Conservation (phyloP, 352 stramenopile species). For the Pythium rhizo-oryzae region DNA sequence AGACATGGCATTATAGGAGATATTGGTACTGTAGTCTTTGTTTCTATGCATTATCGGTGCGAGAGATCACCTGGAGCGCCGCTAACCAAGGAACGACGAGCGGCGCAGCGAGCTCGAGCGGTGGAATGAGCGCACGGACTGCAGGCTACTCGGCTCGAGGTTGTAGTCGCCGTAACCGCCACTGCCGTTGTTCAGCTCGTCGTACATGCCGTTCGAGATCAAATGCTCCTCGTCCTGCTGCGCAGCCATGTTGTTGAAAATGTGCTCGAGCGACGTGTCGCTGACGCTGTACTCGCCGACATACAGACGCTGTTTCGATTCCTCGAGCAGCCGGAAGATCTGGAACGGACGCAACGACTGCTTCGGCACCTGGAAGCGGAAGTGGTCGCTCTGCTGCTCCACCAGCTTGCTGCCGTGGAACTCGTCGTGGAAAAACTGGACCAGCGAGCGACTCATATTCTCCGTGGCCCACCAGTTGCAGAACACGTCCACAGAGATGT, state of each 20-base stretch:
- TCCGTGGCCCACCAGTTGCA: slow-evolving; percentile 62
- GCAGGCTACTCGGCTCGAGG: slow-evolving; percentile 37
- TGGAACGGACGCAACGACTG: slow-evolving; percentile 43
- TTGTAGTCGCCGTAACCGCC: slow-evolving; percentile 6
- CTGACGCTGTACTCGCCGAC: slow-evolving; percentile 88
- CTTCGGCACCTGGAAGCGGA: slow-evolving; percentile 76
- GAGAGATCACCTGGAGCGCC: too few relatives aligned
- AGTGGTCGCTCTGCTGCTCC: slow-evolving; percentile 67
- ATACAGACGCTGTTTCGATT: slow-evolving; percentile 46
- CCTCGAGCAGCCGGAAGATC: slow-evolving; percentile 79
- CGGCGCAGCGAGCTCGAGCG: slow-evolving; percentile 35
- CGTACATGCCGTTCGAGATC: slow-evolving; percentile 45
- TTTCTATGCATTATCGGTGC: too few relatives aligned
- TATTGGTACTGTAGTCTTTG: too few relatives aligned
- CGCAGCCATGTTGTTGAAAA: slow-evolving; percentile 91
- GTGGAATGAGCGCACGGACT: slow-evolving; percentile 47
- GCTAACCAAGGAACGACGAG: slow-evolving; percentile 22
- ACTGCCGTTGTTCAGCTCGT: background rate
- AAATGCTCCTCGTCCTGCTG: slow-evolving; percentile 66
- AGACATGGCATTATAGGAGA: too few relatives aligned
- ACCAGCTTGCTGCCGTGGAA: slow-evolving; percentile 48
- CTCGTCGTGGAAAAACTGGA: slow-evolving; percentile 47
- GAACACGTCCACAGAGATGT: slow-evolving; percentile 58
- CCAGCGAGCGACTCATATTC: slow-evolving; percentile 38
- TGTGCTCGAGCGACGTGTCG: slow-evolving; percentile 90